Base-by-base conservation (phyloP, 768 basidiomycete genomes). In the Agaricus sinodeliciosus region DNA sequence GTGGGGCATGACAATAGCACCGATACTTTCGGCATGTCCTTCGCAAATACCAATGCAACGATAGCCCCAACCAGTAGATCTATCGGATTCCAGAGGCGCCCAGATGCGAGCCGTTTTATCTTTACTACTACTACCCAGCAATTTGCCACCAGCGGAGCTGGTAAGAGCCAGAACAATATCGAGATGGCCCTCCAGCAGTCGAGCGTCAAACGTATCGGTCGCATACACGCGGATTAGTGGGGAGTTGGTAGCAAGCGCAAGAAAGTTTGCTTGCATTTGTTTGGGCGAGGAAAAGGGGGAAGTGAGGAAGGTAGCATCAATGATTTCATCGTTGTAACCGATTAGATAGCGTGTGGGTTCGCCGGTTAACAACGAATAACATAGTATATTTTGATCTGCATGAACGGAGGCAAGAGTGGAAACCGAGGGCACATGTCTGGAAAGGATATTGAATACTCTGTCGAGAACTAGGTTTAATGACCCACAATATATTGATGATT, bases 271-370 rank as follows among this genome's bases (percentile, higher is more conserved):
- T 48, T 63, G 64, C 19, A 57, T 54, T 34, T 57, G 60, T 1
- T 64, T 48, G 0, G 58, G 31, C 31, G 11, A 27, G 5, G 62
- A 57, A 26, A 58, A 59, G 6, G 58, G 61, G 18, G 72, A 64
- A 42, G 79, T 80, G 54, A 99, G 76, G 70, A 94, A 91, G 25
- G 79, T 75, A 4, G 85, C 80, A 61, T 98, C 96, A 47, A 97
- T 87, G 59, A 98, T 94, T 68, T 98, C 95, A 68, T 99, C 96
- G 66, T 98, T 98, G 76, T 87, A 99, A 0, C 96, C 96, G 60
- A 98, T 84, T 59, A 98, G 70, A 60, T 97, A 95, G 15, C 89
- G 85, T 2, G 76, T 72, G 22, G 90, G 69, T 8, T 77, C 71
- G 28, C 76, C 77, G 1, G 81, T 80, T n/a, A 74, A 66, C 7